These are phyloP conservation scores for Amanita rimosa DNA, from an alignment of 768 basidiomycete species.

Conservation along the genomic window DNA sequence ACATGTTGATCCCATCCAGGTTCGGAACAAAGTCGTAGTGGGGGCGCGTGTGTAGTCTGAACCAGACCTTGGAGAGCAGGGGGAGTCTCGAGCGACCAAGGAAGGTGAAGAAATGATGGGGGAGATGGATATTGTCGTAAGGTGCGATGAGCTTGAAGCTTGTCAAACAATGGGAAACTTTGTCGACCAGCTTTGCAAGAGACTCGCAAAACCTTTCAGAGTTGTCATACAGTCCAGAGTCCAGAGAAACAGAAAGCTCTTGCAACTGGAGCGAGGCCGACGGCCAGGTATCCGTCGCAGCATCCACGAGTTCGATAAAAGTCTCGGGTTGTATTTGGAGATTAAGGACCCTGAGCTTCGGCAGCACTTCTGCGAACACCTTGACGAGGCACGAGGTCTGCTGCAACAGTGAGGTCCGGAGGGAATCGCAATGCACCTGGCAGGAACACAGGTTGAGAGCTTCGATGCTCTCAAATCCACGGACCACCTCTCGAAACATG, in stretches of 20 bases:
- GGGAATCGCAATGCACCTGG: neutral
- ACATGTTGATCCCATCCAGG: conserved; percentile 1
- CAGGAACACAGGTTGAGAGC: conserved; percentile 2
- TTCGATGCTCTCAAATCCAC: conserved; percentile 1
- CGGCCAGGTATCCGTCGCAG: neutral
- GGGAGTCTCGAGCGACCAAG: neutral
- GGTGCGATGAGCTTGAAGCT: conserved; percentile 2
- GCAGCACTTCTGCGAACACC: neutral
- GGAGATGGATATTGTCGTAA: neutral
- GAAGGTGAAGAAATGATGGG: neutral
- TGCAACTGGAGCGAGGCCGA: neutral
- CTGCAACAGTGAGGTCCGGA: neutral
- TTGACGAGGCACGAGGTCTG: conserved; percentile 1
- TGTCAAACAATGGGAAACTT: conserved; percentile 1
- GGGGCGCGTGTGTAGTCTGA: neutral
- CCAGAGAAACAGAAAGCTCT: neutral
- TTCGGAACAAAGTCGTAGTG: neutral
- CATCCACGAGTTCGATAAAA: conserved; percentile 1
- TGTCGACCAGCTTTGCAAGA: neutral
- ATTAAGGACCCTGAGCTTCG: neutral
- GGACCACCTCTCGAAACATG: conserved; percentile 1
- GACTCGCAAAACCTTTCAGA: conserved; percentile 1
- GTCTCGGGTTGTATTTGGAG: conserved; percentile 5
- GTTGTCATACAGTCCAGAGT: neutral
- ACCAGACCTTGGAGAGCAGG: neutral